Evolutionary conservation across 805 yeast species (phyloP).

Genomic region (Saturnispora zaruensis): DNA sequence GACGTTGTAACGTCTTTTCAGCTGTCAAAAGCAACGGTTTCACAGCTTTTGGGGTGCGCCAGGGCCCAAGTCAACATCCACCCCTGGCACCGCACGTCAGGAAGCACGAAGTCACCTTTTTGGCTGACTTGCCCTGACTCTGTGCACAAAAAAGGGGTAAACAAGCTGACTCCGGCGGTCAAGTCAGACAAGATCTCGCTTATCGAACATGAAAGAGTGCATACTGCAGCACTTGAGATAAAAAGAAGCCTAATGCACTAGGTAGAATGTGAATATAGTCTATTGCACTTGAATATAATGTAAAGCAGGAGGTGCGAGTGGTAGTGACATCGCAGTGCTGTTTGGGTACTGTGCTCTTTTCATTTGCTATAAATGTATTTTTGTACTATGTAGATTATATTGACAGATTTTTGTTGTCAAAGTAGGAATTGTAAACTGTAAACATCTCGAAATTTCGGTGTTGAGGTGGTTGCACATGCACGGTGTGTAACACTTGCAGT

Average conservation of each 20-base stretch:
- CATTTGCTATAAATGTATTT: no score
- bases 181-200: background rate
- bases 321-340: no score
- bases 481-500: background rate
- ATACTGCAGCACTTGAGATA: background rate
- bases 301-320: no score
- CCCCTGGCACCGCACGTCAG: constrained; percentile 1
- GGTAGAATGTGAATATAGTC: no score
- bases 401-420: no score
- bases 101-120: background rate
- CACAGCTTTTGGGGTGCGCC: background rate
- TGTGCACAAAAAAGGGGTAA: background rate
- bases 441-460: no score
- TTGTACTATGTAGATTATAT: no score
- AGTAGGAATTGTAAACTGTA: no score
- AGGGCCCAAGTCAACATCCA: background rate
- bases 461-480: background rate
- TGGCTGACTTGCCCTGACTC: background rate
- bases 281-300: no score
- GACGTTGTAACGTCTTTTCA: background rate
- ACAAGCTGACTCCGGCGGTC: background rate
- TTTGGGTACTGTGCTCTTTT: no score
- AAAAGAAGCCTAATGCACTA: no score
- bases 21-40: constrained; percentile 3
- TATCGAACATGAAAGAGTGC: background rate